Evolutionary conservation across 2,329 filamentous ascomycete species (phyloP), one percentile per base, ranked within the genome.

Genomic region (Geosmithia putterillii): DNA sequence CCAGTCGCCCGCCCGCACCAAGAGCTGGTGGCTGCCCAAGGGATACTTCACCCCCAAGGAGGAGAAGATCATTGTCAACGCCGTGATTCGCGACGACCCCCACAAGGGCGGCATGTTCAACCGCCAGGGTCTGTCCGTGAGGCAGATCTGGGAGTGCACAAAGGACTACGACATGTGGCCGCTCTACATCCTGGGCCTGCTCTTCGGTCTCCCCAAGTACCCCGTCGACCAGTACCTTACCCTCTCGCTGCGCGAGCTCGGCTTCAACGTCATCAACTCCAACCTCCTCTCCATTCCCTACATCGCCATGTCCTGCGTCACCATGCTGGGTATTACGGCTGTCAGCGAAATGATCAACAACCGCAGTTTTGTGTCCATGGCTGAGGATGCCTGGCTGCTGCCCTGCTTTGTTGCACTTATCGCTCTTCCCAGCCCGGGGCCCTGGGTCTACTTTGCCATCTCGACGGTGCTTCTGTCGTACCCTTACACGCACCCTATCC

Each of bases 1-100:
- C 1, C 62, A 74, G 46, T 79, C 73, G 0, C 79, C 81, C 0
- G 75, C 74, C 0, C 76, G 79, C 50, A 85, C 81, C 0, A 70
- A 69, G 6, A 73, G 70, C 23, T 66, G 67, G 51, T 74, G 76
- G 25, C 75, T 76, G 40, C 55, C 53, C 2, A 60, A 63, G 18
- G 80, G 81, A 3, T 80, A 79, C 71, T 81, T 83, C 55, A 71
- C 59, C 6, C 75, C 81, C 43, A 69, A 61, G 17, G 79, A 84
- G 55, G 75, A 79, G 52, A 76, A 76, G 50, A 81, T 83, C 46
- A 74, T 83, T 60, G 77, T 81, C 5, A 83, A 81, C 51, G n/a
- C 35, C 10, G 52, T 64, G 8, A 57, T 65, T n/a, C 68, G 75
- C 4, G 75, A 80, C 35, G 75, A 77, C 38, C 73, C 73, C 0